phyloP scores from a whole-genome alignment of 2,329 filamentous ascomycete genomes.

The Lachnellula occidentalis region DNA sequence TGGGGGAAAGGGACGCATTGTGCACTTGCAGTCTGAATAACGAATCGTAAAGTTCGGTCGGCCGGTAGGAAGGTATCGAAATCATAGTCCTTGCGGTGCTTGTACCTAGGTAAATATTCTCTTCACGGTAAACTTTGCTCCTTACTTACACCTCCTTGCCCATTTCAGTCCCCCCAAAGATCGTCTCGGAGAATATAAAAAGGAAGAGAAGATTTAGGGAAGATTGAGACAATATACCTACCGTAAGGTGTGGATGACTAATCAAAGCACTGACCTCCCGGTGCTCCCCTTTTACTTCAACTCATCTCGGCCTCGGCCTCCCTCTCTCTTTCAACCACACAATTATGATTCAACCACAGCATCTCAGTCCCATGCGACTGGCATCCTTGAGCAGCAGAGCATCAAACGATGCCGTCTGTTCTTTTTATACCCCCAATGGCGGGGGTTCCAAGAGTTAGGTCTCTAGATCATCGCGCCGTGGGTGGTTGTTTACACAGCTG shows the following conservation, averaged over 20 bases:
- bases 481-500: slow-evolving; percentile 24
- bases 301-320: background rate
- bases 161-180: too few species aligned
- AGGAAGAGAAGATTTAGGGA: background rate
- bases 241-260: background rate
- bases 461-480: slow-evolving; percentile 17
- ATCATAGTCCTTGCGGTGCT: too few species aligned
- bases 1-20: too few species aligned
- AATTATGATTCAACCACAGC: slow-evolving; percentile 25
- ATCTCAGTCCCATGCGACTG: slow-evolving; percentile 26
- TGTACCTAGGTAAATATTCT: too few species aligned
- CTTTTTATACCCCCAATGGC: slow-evolving; percentile 29
- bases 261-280: background rate
- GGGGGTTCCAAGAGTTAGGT: slow-evolving; percentile 29
- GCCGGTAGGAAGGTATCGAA: too few species aligned
- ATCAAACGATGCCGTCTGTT: slow-evolving; percentile 25
- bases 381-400: slow-evolving; percentile 17
- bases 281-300: background rate
- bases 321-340: slow-evolving; percentile 17
- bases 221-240: background rate
- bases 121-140: too few species aligned
- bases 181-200: too few species aligned
- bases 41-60: too few species aligned
- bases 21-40: too few species aligned
- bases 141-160: too few species aligned